phyloP scores from a whole-genome alignment of 257 asterid species.

The Anisodus tanguticus region DNA sequence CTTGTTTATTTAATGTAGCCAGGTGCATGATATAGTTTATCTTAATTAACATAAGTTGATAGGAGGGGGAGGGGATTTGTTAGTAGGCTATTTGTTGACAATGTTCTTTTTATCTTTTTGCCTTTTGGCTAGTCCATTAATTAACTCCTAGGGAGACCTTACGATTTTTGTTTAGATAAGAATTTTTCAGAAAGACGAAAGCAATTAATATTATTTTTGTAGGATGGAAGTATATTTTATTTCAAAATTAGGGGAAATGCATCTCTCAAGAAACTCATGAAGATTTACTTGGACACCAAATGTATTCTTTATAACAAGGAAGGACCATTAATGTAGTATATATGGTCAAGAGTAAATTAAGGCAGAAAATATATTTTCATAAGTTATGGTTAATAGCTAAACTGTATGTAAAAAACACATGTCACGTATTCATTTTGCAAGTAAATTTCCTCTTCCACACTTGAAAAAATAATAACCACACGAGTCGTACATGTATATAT shows the following conservation, averaged over 20 bases:
- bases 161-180: neutral
- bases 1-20: too few species aligned
- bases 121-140: neutral
- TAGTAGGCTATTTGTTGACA: neutral
- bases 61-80: too few species aligned
- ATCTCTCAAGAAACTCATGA: neutral
- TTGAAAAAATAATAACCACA: neutral
- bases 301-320: neutral
- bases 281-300: neutral
- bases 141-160: neutral
- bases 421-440: neutral
- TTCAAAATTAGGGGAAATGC: neutral
- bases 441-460: neutral
- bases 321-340: too few species aligned
- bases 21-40: too few species aligned
- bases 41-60: too few species aligned
- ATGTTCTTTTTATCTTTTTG: neutral
- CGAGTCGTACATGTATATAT: too few species aligned
- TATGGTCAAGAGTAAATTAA: too few species aligned
- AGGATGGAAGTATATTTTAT: neutral
- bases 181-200: neutral
- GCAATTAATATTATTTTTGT: too few species aligned
- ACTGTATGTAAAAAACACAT: neutral
- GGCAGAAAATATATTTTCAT: too few species aligned
- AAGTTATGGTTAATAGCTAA: too few species aligned